These are phyloP conservation scores for Exserohilum rostratum DNA, from an alignment of 2,329 filamentous ascomycete species.

Conservation along the genomic window DNA sequence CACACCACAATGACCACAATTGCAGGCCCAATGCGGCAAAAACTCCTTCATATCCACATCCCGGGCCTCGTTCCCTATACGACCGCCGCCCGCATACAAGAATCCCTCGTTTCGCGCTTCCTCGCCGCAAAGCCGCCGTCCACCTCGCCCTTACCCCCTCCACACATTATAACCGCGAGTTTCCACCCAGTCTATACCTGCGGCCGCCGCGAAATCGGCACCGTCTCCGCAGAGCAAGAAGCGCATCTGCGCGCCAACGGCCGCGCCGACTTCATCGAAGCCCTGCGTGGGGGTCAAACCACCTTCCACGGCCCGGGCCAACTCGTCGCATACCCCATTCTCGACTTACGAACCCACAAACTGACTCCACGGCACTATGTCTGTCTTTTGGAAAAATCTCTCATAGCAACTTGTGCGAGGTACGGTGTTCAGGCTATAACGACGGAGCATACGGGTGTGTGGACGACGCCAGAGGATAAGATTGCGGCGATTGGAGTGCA, in stretches of 20 bases:
- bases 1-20: constrained; percentile 10
- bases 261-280: constrained; percentile 68
- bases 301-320: constrained; percentile 97
- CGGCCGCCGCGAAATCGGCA: constrained; percentile 74
- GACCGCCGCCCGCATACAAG: constrained; percentile 62
- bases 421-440: constrained; percentile 68
- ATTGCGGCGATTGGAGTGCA: constrained; percentile 94
- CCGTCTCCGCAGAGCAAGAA: constrained; percentile 56
- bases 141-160: constrained; percentile 59
- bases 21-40: constrained; percentile 54
- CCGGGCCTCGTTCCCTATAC: constrained; percentile 61
- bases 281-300: constrained; percentile 84
- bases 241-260: constrained; percentile 48
- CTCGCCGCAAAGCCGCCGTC: constrained; percentile 65
- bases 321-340: constrained; percentile 85
- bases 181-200: constrained; percentile 86
- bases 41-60: constrained; percentile 66
- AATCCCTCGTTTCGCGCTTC: constrained; percentile 61
- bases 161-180: constrained; percentile 79
- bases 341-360: constrained; percentile 75
- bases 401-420: constrained; percentile 67
- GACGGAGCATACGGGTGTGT: constrained; percentile 83
- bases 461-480: constrained; percentile 66
- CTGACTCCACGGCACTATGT: constrained; percentile 79
- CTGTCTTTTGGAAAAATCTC: constrained; percentile 74